phyloP scores from a whole-genome alignment of 75 land plant genomes.

The Selaginella tamariscina region DNA sequence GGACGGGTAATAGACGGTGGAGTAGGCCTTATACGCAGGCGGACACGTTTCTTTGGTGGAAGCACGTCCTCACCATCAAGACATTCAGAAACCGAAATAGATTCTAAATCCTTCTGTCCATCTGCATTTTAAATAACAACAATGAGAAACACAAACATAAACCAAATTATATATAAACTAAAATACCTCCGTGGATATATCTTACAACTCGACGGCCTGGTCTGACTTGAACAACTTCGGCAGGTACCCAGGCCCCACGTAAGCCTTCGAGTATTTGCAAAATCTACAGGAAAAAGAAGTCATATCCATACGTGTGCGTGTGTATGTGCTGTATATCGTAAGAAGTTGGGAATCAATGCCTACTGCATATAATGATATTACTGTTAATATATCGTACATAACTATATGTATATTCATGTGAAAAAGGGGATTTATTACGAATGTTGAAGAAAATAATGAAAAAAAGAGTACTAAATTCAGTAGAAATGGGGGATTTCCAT shows the following conservation, averaged over 20 bases:
- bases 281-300: not conserved
- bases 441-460: too few species aligned
- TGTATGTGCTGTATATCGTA: too few species aligned
- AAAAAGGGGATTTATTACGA: too few species aligned
- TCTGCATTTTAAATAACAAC: constrained; percentile 27
- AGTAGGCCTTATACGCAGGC: constrained; percentile 38
- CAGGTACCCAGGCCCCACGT: constrained; percentile 61
- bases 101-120: constrained; percentile 22
- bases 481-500: too few species aligned
- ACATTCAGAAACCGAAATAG: constrained; percentile 21
- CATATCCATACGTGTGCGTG: too few species aligned
- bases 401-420: too few species aligned
- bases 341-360: too few species aligned
- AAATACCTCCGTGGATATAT: constrained; percentile 41
- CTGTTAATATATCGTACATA: too few species aligned
- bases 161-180: too few species aligned
- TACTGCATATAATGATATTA: too few species aligned
- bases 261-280: constrained; percentile 28
- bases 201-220: constrained; percentile 24
- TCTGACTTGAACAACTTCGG: constrained; percentile 23
- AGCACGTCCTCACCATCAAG: constrained; percentile 9
- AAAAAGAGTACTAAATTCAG: too few species aligned
- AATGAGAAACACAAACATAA: too few species aligned
- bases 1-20: constrained; percentile 20
- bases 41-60: not conserved